These are phyloP conservation scores for Rosa multiflora DNA, from an alignment of 306 rosid genomes.

Conservation along the genomic window DNA sequence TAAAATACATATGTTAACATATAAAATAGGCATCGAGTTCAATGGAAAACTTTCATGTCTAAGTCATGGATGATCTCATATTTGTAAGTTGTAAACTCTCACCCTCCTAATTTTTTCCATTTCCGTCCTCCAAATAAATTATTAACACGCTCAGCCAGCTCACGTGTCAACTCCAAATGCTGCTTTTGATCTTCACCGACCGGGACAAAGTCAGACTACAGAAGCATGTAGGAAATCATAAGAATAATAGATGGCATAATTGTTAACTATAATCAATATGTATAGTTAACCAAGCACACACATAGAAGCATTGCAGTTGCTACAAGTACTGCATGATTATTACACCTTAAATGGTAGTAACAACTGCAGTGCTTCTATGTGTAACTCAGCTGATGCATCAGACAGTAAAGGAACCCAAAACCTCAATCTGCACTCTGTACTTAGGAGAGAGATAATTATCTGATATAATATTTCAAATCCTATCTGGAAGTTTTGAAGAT, in stretches of 20 bases:
- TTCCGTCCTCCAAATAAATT: constrained; percentile 89
- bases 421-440: background rate
- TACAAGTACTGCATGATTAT: constrained; percentile 12
- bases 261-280: constrained; percentile 22
- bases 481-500: constrained; percentile 26
- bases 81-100: constrained; percentile 29
- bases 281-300: constrained; percentile 17
- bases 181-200: constrained; percentile 99
- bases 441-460: background rate
- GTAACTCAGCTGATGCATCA: constrained; percentile 4
- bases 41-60: constrained; percentile 16
- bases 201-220: constrained; percentile 92
- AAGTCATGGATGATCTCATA: constrained; percentile 20
- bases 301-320: constrained; percentile 9
- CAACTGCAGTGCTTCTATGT: background rate
- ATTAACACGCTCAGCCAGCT: constrained; percentile 89
- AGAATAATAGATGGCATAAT: constrained; percentile 36
- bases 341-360: background rate
- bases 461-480: constrained; percentile 6
- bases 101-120: constrained; percentile 99
- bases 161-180: constrained; percentile 94
- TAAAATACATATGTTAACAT: constrained; percentile 33
- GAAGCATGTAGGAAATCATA: constrained; percentile 41
- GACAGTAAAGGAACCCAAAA: constrained; percentile 5
- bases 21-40: background rate